Conservation (phyloP, 2,329 filamentous ascomycete species). For the Diaporthe citri region DNA sequence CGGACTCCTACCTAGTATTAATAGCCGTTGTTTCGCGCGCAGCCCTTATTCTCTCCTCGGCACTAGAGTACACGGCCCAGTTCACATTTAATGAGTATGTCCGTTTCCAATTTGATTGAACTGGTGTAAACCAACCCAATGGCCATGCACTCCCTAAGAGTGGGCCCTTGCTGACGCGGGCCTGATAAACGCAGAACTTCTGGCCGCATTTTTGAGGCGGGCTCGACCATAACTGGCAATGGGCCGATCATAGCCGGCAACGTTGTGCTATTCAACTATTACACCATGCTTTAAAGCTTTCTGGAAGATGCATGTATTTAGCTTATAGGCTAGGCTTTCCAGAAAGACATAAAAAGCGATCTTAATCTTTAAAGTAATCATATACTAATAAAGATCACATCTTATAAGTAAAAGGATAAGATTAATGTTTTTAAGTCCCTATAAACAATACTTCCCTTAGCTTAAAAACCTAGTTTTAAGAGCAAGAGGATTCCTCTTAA, state of each 20-base stretch:
- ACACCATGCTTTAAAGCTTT: background rate
- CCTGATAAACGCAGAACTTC: background rate
- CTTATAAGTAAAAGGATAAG: too few species aligned
- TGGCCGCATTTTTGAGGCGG: slow-evolving; percentile 15
- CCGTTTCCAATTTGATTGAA: too few species aligned
- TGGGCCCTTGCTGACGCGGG: background rate
- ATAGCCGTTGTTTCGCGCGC: slow-evolving; percentile 24
- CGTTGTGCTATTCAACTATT: slow-evolving; percentile 27
- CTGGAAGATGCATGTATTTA: too few species aligned
- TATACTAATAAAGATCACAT: too few species aligned
- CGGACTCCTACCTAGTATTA: slow-evolving; percentile 3
- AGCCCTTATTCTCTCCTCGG: slow-evolving; percentile 25
- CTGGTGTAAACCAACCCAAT: background rate
- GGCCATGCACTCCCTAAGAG: too few species aligned
- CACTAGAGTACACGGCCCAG: slow-evolving; percentile 9
- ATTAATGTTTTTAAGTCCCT: too few species aligned
- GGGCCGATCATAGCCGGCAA: slow-evolving; percentile 12
- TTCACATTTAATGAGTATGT: slow-evolving; percentile 24
- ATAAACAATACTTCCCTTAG: too few species aligned
- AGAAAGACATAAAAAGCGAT: too few species aligned
- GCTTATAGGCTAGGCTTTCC: too few species aligned
- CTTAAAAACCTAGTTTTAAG: too few species aligned
- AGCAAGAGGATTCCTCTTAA: too few species aligned
- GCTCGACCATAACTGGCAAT: slow-evolving; percentile 7
- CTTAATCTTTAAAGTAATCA: too few species aligned